A percentile compares a stretch with the other conserved stretches of the same genome.
Conservation (phyloP, 257 asterid genomes). For the Solanum tarapatanum region DNA sequence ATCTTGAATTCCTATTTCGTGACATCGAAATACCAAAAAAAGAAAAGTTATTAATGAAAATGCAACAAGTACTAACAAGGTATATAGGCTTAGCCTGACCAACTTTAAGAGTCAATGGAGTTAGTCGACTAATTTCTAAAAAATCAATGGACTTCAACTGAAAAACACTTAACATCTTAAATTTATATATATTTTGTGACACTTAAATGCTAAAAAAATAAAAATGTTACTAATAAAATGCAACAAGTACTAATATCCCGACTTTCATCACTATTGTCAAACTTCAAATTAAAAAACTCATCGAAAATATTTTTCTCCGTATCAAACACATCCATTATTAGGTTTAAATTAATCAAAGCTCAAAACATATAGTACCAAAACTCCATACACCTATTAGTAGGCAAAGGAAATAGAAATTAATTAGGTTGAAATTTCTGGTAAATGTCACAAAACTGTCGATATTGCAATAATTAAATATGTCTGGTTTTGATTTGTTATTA, state of each 20-base stretch:
- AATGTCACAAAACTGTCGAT: not conserved
- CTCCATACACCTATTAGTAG: not conserved
- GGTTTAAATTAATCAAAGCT: not conserved
- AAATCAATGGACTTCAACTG: too few species aligned
- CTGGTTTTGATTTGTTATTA: not conserved
- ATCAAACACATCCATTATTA: not conserved
- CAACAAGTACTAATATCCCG: not conserved
- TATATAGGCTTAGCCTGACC: fast-evolving
- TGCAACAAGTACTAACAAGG: not conserved
- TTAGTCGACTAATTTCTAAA: not conserved
- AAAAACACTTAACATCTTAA: not conserved
- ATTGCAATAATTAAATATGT: not conserved
- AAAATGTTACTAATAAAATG: not conserved
- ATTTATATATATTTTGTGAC: not conserved
- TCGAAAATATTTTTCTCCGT: not conserved
- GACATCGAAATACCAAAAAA: not conserved
- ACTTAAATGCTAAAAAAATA: too few species aligned
- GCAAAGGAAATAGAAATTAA: not conserved
- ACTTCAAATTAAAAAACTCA: not conserved
- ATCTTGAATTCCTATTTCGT: not conserved
- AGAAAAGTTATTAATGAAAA: too few species aligned
- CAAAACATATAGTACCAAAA: not conserved
- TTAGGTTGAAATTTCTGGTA: not conserved
- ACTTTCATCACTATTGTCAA: not conserved
- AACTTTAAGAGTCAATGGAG: not conserved